phyloP scores from a whole-genome alignment of 148 eudicot species.

The Fagopyrum homotropicum region DNA sequence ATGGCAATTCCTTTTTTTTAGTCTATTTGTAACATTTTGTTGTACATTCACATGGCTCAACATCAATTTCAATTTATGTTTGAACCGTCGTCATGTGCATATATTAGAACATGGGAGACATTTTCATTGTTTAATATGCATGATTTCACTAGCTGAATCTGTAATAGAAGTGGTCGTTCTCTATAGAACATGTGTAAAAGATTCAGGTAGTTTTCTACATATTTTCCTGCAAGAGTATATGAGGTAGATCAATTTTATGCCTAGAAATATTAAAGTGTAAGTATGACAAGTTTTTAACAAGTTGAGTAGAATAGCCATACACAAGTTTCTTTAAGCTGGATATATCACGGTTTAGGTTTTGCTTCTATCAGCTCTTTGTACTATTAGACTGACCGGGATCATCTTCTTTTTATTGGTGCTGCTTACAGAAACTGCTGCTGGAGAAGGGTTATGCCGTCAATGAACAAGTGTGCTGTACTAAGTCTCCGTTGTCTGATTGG shows the following conservation, averaged over 20 bases:
- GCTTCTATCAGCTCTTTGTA: neutral
- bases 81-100: neutral
- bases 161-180: neutral
- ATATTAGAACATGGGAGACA: neutral
- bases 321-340: neutral
- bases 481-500: conserved; percentile 24
- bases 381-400: neutral
- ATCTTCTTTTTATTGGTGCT: neutral
- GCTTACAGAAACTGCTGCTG: conserved; percentile 49
- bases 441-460: conserved; percentile 33
- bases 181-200: neutral
- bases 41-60: neutral
- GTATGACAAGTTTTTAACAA: neutral
- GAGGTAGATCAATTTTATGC: neutral
- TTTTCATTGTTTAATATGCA: neutral
- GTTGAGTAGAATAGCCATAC: neutral
- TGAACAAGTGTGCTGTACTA: conserved; percentile 29
- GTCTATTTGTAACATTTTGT: neutral
- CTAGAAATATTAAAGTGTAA: neutral
- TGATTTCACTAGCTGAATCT: conserved; percentile 3
- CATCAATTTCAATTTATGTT: neutral
- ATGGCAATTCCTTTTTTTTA: neutral
- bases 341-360: neutral
- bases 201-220: neutral
- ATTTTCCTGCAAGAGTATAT: neutral